A percentile compares a stretch with the other conserved stretches of the same genome.
Evolutionary conservation across 371 early-diverging fungal genomes (phyloP).

Genomic region (Amoeboaphelidium protococcarum): DNA sequence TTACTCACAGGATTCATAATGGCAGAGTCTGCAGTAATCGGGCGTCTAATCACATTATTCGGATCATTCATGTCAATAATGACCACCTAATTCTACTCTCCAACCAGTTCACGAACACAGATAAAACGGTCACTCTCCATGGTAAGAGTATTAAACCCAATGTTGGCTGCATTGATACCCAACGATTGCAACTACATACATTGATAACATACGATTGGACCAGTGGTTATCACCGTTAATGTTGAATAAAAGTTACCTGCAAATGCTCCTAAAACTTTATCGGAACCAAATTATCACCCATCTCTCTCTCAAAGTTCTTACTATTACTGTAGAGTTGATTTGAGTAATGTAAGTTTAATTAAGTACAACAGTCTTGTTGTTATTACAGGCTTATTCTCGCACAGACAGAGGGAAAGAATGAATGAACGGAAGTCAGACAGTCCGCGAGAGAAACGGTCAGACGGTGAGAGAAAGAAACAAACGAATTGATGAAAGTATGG

Average conservation of each 20-base stretch:
- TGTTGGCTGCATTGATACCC: conserved; percentile 68
- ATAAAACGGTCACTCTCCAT: conserved; percentile 92
- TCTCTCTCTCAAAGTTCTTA: not conserved
- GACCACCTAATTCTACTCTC: conserved; percentile 61
- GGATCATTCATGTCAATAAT: conserved; percentile 72
- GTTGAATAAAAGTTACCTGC: conserved; percentile 31
- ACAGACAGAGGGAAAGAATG: not conserved
- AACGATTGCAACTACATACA: conserved; percentile 51
- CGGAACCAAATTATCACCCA: not conserved
- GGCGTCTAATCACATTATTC: conserved; percentile 51
- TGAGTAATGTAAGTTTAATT: too few species aligned
- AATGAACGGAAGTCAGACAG: not conserved
- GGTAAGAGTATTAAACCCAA: conserved; percentile 78
- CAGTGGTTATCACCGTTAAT: not conserved
- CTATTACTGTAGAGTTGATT: not conserved
- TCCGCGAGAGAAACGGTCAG: not conserved
- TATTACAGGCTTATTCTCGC: not conserved
- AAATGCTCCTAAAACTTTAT: conserved; percentile 66
- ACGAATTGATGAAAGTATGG: too few species aligned
- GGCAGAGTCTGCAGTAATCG: conserved; percentile 89
- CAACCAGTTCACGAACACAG: conserved; percentile 75
- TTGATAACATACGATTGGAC: too few species aligned
- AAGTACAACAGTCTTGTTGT: too few species aligned
- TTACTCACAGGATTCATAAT: conserved; percentile 85
- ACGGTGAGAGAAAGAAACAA: not conserved